These are phyloP conservation scores for Aphanomyces astaci DNA, from an alignment of 352 stramenopile species.

Conservation along the genomic window DNA sequence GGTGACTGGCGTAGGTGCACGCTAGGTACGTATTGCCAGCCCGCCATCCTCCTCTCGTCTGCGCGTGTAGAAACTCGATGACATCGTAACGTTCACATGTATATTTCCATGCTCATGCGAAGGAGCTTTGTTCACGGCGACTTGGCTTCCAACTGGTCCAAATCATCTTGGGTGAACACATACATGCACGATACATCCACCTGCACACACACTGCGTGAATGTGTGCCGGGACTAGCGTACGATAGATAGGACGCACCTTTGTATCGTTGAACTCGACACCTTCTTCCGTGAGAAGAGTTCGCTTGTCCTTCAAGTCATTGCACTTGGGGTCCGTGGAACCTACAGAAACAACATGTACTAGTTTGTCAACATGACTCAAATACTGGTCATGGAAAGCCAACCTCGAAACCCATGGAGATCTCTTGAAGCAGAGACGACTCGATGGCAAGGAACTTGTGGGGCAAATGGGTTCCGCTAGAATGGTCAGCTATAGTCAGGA, in stretches of 20 bases:
- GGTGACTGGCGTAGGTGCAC: conserved; percentile 21
- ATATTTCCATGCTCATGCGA: too few relatives aligned
- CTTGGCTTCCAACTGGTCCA: too few relatives aligned
- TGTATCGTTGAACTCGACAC: conserved; percentile 49
- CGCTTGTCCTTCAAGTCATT: conserved; percentile 62
- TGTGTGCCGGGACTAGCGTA: too few relatives aligned
- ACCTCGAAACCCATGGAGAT: conserved; percentile 75
- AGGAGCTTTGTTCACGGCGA: too few relatives aligned
- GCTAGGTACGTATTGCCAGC: conserved; percentile 10
- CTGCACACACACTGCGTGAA: too few relatives aligned
- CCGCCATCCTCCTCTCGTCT: conserved; percentile 9
- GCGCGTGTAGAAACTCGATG: background rate
- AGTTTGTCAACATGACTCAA: conserved; percentile 6
- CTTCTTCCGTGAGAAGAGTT: conserved; percentile 47
- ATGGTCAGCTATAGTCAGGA: background rate
- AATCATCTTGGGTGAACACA: conserved; percentile 29
- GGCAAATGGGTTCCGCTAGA: conserved; percentile 74
- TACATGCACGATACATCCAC: conserved; percentile 43
- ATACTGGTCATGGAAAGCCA: background rate
- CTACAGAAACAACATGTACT: too few relatives aligned
- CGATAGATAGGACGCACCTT: too few relatives aligned
- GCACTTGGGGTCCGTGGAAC: conserved; percentile 49
- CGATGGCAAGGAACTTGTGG: conserved; percentile 69
- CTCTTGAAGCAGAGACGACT: conserved; percentile 55
- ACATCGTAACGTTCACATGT: too few relatives aligned